Percentiles rank a stretch among this genome's conserved stretches.
phyloP scores from a whole-genome alignment of 345 rosid genomes.

The Gossypium herbaceum region DNA sequence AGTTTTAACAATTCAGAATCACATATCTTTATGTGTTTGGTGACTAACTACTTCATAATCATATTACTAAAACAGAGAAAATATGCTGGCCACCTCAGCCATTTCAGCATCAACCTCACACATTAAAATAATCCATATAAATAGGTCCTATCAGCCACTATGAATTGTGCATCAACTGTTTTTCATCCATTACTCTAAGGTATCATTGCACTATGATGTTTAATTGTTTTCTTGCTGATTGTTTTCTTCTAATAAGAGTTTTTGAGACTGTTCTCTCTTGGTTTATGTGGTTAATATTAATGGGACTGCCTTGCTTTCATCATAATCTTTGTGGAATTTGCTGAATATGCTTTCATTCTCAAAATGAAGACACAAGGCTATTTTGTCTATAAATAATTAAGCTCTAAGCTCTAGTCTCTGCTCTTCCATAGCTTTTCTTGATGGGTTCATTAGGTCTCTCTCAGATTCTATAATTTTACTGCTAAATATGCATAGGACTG shows the following conservation, averaged over 20 bases:
- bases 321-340: constrained; percentile 19
- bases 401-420: background rate
- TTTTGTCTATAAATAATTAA: constrained; percentile 16
- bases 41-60: background rate
- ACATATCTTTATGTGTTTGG: background rate
- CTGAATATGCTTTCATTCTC: constrained; percentile 20
- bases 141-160: constrained; percentile 11
- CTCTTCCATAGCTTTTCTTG: constrained; percentile 12
- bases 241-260: background rate
- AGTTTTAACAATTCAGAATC: constrained; percentile 13
- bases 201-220: constrained; percentile 10
- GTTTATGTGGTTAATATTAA: constrained; percentile 25
- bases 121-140: constrained; percentile 20
- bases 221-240: background rate
- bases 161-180: constrained; percentile 22
- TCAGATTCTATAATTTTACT: constrained; percentile 1
- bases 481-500: background rate
- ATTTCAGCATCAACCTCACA: constrained; percentile 8
- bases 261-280: constrained; percentile 12
- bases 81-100: constrained; percentile 47
- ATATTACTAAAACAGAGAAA: background rate
- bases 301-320: constrained; percentile 27
- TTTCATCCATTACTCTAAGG: constrained; percentile 18
- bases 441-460: constrained; percentile 33
- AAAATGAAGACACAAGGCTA: background rate